Conservation (phyloP, 2,329 filamentous ascomycete species). For the Scedosporium dehoogii region DNA sequence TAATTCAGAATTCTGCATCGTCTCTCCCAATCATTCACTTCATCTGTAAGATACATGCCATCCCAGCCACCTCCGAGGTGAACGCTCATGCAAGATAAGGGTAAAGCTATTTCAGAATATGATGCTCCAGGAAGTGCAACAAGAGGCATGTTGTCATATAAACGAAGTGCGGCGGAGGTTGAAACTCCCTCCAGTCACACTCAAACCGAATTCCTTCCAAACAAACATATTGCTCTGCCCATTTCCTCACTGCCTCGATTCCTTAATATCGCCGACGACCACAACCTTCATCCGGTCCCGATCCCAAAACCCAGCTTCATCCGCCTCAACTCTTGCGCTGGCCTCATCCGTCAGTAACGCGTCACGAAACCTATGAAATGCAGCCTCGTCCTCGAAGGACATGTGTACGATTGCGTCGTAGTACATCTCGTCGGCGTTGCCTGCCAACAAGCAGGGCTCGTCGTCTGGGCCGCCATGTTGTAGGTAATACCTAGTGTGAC, state of each 20-base stretch:
- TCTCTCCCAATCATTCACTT: too few relatives aligned
- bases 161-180: too few relatives aligned
- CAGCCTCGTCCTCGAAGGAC: slow-evolving; percentile 7
- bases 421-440: slow-evolving; percentile 5
- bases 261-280: slow-evolving; percentile 3
- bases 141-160: too few relatives aligned
- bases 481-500: slow-evolving; percentile 7
- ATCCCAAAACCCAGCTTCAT: slow-evolving; percentile 9
- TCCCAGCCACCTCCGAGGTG: too few relatives aligned
- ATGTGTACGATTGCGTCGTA: slow-evolving; percentile 5
- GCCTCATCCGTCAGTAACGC: slow-evolving; percentile 2
- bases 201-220: too few relatives aligned
- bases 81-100: too few relatives aligned
- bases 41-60: too few relatives aligned
- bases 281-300: slow-evolving; percentile 5
- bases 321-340: not conserved
- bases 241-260: slow-evolving; percentile 7
- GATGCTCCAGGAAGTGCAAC: too few relatives aligned
- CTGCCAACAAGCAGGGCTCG: slow-evolving; percentile 2
- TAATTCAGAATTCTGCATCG: too few relatives aligned
- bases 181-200: too few relatives aligned
- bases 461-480: slow-evolving; percentile 1
- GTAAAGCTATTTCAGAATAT: too few relatives aligned
- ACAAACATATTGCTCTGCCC: too few relatives aligned
- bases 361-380: not conserved